Evolutionary conservation across 805 yeast species (phyloP).

Genomic region (Priceomyces carsonii): DNA sequence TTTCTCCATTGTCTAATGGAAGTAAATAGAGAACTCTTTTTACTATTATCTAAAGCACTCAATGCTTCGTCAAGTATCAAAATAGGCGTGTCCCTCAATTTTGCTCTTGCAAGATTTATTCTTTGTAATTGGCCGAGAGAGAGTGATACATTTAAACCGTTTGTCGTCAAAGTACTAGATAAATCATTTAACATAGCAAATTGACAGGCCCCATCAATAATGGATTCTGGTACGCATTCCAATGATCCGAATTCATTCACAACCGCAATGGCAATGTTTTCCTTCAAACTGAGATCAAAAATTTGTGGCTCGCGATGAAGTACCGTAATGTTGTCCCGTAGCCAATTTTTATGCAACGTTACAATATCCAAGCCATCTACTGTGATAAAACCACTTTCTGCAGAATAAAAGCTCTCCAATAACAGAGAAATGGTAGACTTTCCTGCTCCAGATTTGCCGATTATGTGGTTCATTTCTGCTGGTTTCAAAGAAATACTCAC

Average conservation of each 20-base stretch:
- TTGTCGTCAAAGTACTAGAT: conserved; percentile 39
- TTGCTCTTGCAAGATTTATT: conserved; percentile 82
- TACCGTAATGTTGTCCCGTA: conserved; percentile 63
- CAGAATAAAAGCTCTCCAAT: conserved; percentile 57
- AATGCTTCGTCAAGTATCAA: conserved; percentile 83
- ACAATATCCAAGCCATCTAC: conserved; percentile 55
- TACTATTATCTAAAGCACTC: conserved; percentile 70
- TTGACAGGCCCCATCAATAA: conserved; percentile 44
- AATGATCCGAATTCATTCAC: conserved; percentile 18
- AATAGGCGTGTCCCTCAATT: conserved; percentile 68
- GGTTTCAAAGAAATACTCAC: conserved; percentile 41
- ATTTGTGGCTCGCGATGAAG: conserved; percentile 72
- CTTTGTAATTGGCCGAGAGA: conserved; percentile 95
- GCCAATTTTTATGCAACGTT: conserved; percentile 48
- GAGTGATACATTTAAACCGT: too few relatives aligned
- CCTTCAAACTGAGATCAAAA: conserved; percentile 61
- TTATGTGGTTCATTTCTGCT: conserved; percentile 56
- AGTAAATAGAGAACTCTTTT: conserved; percentile 46
- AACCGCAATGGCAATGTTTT: conserved; percentile 62
- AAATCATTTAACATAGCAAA: conserved; percentile 55
- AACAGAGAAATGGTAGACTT: conserved; percentile 79
- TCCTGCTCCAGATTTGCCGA: conserved; percentile 93
- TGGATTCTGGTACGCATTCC: conserved; percentile 17
- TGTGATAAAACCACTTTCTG: conserved; percentile 53
- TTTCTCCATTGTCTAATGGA: conserved; percentile 60